These are phyloP conservation scores for Diplocarpon mali DNA, from an alignment of 2,329 filamentous ascomycete genomes.

Conservation along the genomic window DNA sequence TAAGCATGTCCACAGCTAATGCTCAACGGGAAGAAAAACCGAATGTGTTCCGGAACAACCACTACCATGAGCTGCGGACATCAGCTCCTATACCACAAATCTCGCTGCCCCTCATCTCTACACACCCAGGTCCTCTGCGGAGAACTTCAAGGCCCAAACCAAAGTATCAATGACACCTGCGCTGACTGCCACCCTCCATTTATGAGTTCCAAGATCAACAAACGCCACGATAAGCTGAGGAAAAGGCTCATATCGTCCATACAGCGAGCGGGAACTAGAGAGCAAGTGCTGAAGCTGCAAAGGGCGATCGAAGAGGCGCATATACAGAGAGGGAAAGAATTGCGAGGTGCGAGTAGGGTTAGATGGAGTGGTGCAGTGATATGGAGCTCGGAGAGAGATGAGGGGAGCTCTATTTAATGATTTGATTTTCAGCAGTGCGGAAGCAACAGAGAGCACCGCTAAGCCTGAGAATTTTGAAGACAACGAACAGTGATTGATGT, in stretches of 20 bases:
- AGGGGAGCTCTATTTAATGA: not conserved
- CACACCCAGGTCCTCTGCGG: not conserved
- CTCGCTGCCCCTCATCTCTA: not conserved
- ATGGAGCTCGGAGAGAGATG: slow-evolving; percentile 1
- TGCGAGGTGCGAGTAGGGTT: slow-evolving; percentile 5
- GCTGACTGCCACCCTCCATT: slow-evolving; percentile 28
- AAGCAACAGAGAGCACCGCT: too few relatives aligned
- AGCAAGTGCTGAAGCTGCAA: slow-evolving; percentile 10
- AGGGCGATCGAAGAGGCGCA: slow-evolving; percentile 3
- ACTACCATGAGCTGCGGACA: slow-evolving; percentile 11
- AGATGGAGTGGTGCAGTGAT: slow-evolving; percentile 12
- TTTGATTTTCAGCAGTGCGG: not conserved
- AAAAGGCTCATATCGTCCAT: slow-evolving; percentile 22
- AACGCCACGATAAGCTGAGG: slow-evolving; percentile 24
- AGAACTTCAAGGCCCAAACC: not conserved
- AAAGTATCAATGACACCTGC: slow-evolving; percentile 29
- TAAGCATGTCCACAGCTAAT: not conserved
- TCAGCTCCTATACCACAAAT: slow-evolving; percentile 4
- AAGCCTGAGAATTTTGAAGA: too few relatives aligned
- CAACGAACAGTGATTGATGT: not conserved
- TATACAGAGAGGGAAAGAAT: slow-evolving; percentile 3
- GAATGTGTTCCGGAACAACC: slow-evolving; percentile 10
- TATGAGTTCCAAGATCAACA: slow-evolving; percentile 17
- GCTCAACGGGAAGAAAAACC: not conserved
- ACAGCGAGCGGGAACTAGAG: slow-evolving; percentile 19